Base-by-base conservation (phyloP, 2,329 filamentous ascomycete genomes). In the Aspergillus sp. region DNA sequence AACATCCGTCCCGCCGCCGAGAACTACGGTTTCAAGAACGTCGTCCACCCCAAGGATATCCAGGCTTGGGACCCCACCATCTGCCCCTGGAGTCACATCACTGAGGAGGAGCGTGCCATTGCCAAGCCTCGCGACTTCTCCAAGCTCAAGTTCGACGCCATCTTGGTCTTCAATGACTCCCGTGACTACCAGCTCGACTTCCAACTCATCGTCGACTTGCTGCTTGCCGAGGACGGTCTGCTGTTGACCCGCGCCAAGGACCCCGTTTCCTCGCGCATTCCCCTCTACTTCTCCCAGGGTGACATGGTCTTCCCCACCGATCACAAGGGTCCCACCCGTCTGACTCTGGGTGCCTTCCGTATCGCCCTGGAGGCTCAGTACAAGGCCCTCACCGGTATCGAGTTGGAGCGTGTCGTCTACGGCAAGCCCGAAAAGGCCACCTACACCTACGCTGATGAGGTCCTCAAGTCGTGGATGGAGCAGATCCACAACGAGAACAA, bases 391-490 rank as follows among this genome's bases (percentile, higher is more conserved):
- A 86, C 83, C 0, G 84, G 83, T 49, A 77, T 77, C 13, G 84
- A 87, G 53, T 80, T 88, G 42, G 84, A 87, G 77, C 84, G 84
- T 74, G 82, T 86, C 30, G 82, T 88, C 48, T 87, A 87, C 72
- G 84, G 84, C 61, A 88, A 88, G 76, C 84, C 84, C 22, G 84
- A 87, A 65, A 60, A 81, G 50, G 84, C 84, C 4, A 87, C 84
- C n/a, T 88, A 87, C 78, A 86, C 84, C 72, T 88, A 86, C 69
- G 85, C 85, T 53, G 84, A 88, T 58, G 83, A 86, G 68, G 80
- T 88, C 15, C 77, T 89, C 53, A 75, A 79, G 27, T 78, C 77
- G 45, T 89, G 85, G 85, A 88, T 88, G 84, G 84, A 85, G 57
- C 74, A 81, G 59, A 80, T 89, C 55, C 85, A 89, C 74, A 81